Base-by-base conservation (phyloP, 768 basidiomycete species). In the Hericium erinaceus region DNA sequence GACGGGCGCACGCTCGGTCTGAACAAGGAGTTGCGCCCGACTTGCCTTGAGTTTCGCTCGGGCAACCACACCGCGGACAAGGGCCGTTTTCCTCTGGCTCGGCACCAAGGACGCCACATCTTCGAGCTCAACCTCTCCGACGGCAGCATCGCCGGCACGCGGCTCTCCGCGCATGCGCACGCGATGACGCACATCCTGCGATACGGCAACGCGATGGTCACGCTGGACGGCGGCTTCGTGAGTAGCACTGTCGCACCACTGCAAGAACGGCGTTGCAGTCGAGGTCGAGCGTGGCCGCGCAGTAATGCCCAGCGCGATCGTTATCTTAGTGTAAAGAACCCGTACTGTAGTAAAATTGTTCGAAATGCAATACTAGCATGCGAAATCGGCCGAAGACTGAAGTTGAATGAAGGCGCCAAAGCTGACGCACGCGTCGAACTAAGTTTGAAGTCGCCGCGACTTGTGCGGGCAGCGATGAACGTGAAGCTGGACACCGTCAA, bases 71-170 rank as follows among this genome's bases (percentile, higher is more conserved):
- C 93, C 2, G 9, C 33, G 33, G 33, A 33, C 33, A 33, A 33
- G 33, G 33, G 33, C 33, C 33, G 33, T 8, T 33, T 33, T 33
- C 33, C 33, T 33, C 33, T 98, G 95, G 95, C 72, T 87, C 11
- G 95, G 95, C 4, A 92, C 92, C 28, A 93, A 89, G 72, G 92
- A 95, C 24, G 95, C 0, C 84, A 88, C 68, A 58, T 99, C 24
- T 77, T 86, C 62, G 94, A 97, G 74, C 62, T 95, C 56, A 92
- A 98, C 65, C 74, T 88, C 40, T 70, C 78, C 55, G 82, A 77
- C 2, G 87, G 84, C 0, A 62, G 64, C 4, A 69, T 92, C 18
- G 75, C 75, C 2, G 82, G 80, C 13, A 73, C 77, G 37, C 89
- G 84, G 60, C 74, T 77, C 39, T 74, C 76, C 12, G 81, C 80